Percentiles rank a stretch among this genome's conserved stretches.
phyloP scores from a whole-genome alignment of 306 rosid species.

The Castanopsis chinensis region DNA sequence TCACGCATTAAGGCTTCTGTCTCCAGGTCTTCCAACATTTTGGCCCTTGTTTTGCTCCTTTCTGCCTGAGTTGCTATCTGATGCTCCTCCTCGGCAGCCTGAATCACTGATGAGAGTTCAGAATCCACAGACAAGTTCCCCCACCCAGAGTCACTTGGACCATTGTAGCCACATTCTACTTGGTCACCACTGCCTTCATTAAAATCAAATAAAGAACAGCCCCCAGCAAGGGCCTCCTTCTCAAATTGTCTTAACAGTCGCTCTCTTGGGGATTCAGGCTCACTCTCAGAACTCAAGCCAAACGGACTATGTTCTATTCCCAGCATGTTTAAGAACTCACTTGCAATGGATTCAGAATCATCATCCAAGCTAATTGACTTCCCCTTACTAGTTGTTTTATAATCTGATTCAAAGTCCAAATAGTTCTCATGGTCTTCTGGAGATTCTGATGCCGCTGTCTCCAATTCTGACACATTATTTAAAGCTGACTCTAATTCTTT shows the following conservation, averaged over 20 bases:
- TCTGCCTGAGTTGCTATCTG: slow-evolving; percentile 36
- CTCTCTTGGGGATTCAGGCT: slow-evolving; percentile 88
- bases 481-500: slow-evolving; percentile 81
- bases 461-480: slow-evolving; percentile 47
- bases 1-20: slow-evolving; percentile 80
- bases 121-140: slow-evolving; percentile 34
- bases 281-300: slow-evolving; percentile 63
- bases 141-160: slow-evolving; percentile 36
- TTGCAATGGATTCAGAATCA: slow-evolving; percentile 56
- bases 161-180: slow-evolving; percentile 26
- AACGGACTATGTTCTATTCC: slow-evolving; percentile 60
- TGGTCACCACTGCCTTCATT: slow-evolving; percentile 31
- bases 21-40: slow-evolving; percentile 75
- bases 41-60: slow-evolving; percentile 57
- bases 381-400: slow-evolving; percentile 18
- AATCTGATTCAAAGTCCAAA: slow-evolving; percentile 35
- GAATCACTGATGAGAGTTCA: slow-evolving; percentile 35
- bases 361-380: slow-evolving; percentile 62
- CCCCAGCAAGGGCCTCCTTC: slow-evolving; percentile 63
- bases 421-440: slow-evolving; percentile 38
- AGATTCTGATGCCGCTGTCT: slow-evolving; percentile 58
- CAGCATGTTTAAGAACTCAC: slow-evolving; percentile 70
- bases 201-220: slow-evolving; percentile 67
- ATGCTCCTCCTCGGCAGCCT: slow-evolving; percentile 49
- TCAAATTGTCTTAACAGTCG: slow-evolving; percentile 78